Evolutionary conservation across 306 rosid genomes (phyloP).

Genomic region (Begonia fuchsioides): DNA sequence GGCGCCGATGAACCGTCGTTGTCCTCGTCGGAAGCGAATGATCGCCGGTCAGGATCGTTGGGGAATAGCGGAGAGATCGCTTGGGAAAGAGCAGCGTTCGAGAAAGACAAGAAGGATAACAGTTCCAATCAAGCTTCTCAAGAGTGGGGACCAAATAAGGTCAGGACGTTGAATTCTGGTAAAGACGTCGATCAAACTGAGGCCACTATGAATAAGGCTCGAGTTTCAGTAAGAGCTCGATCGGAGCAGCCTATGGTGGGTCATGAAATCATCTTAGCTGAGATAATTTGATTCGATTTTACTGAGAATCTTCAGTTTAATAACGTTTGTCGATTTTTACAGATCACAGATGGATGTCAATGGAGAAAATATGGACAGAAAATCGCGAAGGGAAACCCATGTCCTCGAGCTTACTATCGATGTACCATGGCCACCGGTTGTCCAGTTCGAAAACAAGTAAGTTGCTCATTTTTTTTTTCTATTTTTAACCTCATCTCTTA

Average conservation of each 20-base stretch:
- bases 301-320: too few species aligned
- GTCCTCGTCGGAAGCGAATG: constrained; percentile 34
- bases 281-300: not conserved
- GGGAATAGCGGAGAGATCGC: constrained; percentile 12
- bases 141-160: constrained; percentile 28
- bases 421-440: constrained; percentile 74
- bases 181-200: constrained; percentile 46
- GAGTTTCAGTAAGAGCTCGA: constrained; percentile 74
- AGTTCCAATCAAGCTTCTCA: constrained; percentile 27
- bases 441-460: constrained; percentile 84
- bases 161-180: constrained; percentile 28
- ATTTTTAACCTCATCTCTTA: not conserved
- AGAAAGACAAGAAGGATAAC: constrained; percentile 4
- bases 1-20: constrained; percentile 22
- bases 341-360: constrained; percentile 89
- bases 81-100: constrained; percentile 10
- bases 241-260: constrained; percentile 63
- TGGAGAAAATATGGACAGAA: constrained; percentile 97
- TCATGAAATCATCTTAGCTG: not conserved
- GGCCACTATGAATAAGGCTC: constrained; percentile 65
- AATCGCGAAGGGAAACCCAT: constrained; percentile 79
- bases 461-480: not conserved
- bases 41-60: constrained; percentile 27
- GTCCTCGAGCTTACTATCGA: constrained; percentile 82
- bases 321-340: not conserved